Base-by-base conservation (phyloP, 768 basidiomycete species). In the Candolleomyces eurysporus region DNA sequence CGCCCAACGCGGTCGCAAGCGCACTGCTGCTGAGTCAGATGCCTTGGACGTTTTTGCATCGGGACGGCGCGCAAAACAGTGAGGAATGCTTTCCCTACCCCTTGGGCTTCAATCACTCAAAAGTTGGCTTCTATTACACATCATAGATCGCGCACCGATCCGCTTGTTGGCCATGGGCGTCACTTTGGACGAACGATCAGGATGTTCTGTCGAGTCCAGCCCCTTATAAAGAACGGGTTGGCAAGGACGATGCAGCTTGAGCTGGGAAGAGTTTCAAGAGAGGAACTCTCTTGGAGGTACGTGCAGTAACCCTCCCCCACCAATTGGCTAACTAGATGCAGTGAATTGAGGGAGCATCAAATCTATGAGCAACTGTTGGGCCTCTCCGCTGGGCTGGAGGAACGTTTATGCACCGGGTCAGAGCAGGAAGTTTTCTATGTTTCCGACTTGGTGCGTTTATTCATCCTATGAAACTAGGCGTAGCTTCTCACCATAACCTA, bases 101-200 rank as follows among this genome's bases (percentile, higher is more conserved):
- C 26, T 26, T 26, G 26, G 2, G 26, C 26, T 26, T 26, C 26
- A 26, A 26, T 4, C 4, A 26, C 4, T 26, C 26, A 26, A 26
- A 4, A 26, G 2, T 26, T 26, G 2, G 26, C 4, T 26, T 26
- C 4, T 4, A 26, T 26, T 4, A 26, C 4, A 4, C 26, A 2
- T 26, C 2, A 26, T 26, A 26, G 26, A 26, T 4, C 4, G 26
- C 42, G 42, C 14, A 43, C 56, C 53, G 61, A 64, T 26, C 62
- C 63, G 14, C 54, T 70, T 17, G 63, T 70, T 19, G 65, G 67
- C 36, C 63, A 69, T 46, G 61, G 70, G 4, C 42, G 53, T 9
- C 68, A 72, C 40, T 72, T 71, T 32, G 62, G 71, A 0, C 21
- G 62, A 19, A 63, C 61, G 0, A 43, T 64, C 26, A 55, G 58